Evolutionary conservation across 352 stramenopile species (phyloP).

Genomic region (Globisporangium lucens): DNA sequence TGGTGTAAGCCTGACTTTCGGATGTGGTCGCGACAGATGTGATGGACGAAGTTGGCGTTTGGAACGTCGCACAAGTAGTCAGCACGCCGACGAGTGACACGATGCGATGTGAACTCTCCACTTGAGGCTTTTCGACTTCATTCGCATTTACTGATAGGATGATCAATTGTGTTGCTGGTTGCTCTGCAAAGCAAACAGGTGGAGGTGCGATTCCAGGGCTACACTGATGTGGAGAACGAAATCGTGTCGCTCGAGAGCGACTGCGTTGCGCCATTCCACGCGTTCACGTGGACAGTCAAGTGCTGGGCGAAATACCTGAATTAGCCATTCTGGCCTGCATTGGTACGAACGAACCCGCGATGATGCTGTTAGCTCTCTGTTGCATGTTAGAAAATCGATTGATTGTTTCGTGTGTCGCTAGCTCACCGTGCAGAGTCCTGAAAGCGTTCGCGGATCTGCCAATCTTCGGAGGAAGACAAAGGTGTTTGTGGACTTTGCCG

Average conservation of each 20-base stretch:
- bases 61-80: conserved; percentile 12
- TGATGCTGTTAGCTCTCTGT: too few species aligned
- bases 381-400: too few species aligned
- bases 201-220: conserved; percentile 58
- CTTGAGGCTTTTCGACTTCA: neutral
- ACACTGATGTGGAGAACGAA: conserved; percentile 44
- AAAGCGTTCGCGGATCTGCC: conserved; percentile 26
- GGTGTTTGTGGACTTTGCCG: conserved; percentile 53
- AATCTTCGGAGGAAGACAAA: conserved; percentile 30
- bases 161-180: neutral
- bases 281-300: conserved; percentile 68
- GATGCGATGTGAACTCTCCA: neutral
- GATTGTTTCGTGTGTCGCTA: too few species aligned
- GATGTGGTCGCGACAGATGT: conserved; percentile 3
- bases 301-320: conserved; percentile 76
- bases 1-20: neutral
- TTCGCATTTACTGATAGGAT: neutral
- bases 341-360: conserved; percentile 26
- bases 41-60: conserved; percentile 12
- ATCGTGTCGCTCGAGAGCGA: conserved; percentile 46
- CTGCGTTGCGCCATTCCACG: conserved; percentile 59
- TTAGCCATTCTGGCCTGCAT: conserved; percentile 59
- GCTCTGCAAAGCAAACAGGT: neutral
- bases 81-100: neutral
- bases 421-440: conserved; percentile 53